phyloP scores from a whole-genome alignment of 1,284 basidiomycete genomes.

The Sporisorium graminicola region DNA sequence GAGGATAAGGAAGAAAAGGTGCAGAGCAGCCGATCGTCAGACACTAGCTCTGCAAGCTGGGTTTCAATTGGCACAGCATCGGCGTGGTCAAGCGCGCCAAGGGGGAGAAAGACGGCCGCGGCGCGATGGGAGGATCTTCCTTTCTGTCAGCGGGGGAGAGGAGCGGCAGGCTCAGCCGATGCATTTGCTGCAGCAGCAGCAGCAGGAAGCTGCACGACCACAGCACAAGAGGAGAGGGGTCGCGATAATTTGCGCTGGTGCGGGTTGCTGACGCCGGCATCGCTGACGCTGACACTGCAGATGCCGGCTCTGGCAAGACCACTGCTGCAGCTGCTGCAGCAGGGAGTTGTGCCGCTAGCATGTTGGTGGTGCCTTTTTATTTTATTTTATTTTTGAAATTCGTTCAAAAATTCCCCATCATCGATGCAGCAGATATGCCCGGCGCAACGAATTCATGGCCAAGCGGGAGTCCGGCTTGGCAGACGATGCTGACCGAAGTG shows the following conservation, averaged over 20 bases:
- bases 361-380: conserved; percentile 1
- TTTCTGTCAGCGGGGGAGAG: not conserved
- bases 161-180: not conserved
- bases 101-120: not conserved
- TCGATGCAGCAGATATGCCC: conserved; percentile 9
- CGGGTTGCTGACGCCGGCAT: conserved; percentile 10
- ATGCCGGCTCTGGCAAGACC: not conserved
- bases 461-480: not conserved
- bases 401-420: not conserved
- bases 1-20: no score
- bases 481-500: not conserved
- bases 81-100: not conserved
- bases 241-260: conserved; percentile 2
- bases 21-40: not conserved
- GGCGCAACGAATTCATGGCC: not conserved
- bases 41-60: conserved; percentile 2
- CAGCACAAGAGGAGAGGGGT: conserved; percentile 4
- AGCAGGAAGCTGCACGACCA: not conserved
- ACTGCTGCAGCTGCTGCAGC: conserved; percentile 6
- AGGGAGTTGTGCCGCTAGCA: not conserved
- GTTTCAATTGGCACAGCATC: not conserved
- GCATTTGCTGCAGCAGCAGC: not conserved
- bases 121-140: conserved; percentile 3
- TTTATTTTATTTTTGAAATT: not conserved
- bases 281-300: conserved; percentile 25